These are phyloP conservation scores for Boletus sp. DNA, from an alignment of 768 basidiomycete genomes.

Conservation along the genomic window DNA sequence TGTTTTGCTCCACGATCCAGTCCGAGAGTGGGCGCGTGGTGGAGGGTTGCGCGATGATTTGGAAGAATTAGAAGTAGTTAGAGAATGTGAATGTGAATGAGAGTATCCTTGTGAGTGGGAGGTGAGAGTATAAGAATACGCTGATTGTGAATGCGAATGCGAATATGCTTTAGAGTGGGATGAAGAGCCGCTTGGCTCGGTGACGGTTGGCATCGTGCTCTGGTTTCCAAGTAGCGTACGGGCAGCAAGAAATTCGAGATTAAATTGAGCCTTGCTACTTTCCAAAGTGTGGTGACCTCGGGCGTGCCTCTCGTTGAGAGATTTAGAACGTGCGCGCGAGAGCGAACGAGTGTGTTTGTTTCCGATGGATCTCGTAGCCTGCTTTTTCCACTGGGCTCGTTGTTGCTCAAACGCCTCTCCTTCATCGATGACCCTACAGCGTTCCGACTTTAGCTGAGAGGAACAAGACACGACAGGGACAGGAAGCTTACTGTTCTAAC, in stretches of 20 bases:
- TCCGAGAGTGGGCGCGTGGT: conserved; percentile 32
- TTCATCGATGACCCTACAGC: conserved; percentile 63
- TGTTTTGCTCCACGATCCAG: conserved; percentile 38
- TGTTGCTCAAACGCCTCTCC: conserved; percentile 59
- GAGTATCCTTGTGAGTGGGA: conserved; percentile 28
- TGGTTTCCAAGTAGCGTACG: conserved; percentile 69
- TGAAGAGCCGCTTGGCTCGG: conserved; percentile 15
- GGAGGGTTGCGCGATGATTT: conserved; percentile 27
- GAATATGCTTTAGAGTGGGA: conserved; percentile 31
- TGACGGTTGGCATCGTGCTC: conserved; percentile 44
- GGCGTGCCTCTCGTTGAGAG: conserved; percentile 23
- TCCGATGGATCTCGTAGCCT: conserved; percentile 62
- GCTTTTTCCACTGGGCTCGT: conserved; percentile 63
- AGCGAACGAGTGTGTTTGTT: conserved; percentile 62
- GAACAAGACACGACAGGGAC: background rate
- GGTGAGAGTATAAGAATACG: conserved; percentile 19
- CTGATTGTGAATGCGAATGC: conserved; percentile 27
- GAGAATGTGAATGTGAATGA: conserved; percentile 41
- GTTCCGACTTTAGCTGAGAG: background rate
- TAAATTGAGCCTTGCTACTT: conserved; percentile 20
- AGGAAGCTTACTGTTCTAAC: conserved; percentile 40
- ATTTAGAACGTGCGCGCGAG: conserved; percentile 53
- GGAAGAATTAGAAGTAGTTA: conserved; percentile 33
- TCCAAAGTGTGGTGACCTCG: conserved; percentile 20
- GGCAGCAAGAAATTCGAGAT: conserved; percentile 61